Conservation (phyloP, 1,284 basidiomycete genomes). For the Ganoderma meredithae region DNA sequence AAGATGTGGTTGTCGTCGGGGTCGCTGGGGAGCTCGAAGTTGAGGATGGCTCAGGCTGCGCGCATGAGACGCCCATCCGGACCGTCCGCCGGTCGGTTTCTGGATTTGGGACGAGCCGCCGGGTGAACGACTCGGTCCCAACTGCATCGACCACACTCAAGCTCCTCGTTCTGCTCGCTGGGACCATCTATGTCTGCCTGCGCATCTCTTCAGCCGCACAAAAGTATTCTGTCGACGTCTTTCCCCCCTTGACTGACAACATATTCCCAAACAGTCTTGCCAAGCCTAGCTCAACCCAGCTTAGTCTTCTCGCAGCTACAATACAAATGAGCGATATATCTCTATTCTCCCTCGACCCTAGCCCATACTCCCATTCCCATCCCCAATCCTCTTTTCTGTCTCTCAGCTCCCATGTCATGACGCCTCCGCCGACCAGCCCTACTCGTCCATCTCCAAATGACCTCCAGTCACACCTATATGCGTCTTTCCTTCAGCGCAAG, state of each 20-base stretch:
- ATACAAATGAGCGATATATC: slow-evolving; percentile 27
- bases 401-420: slow-evolving; percentile 29
- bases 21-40: not conserved
- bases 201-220: not conserved
- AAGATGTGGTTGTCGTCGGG: not conserved
- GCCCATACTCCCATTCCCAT: slow-evolving; percentile 17
- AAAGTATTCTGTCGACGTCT: not conserved
- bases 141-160: not conserved
- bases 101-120: not conserved
- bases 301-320: not conserved
- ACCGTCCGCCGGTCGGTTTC: not conserved
- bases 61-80: not conserved
- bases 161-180: slow-evolving; percentile 1
- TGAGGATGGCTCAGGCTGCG: not conserved
- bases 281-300: slow-evolving; percentile 14
- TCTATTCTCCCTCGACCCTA: slow-evolving; percentile 20
- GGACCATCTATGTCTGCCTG: not conserved
- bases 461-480: slow-evolving; percentile 78
- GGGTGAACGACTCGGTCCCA: not conserved
- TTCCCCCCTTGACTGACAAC: slow-evolving; percentile 1
- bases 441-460: slow-evolving; percentile 48
- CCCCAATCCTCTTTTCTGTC: slow-evolving; percentile 25
- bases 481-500: slow-evolving; percentile 72
- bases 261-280: slow-evolving; percentile 15
- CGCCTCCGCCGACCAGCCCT: slow-evolving; percentile 27